These are phyloP conservation scores for Fusarium irregulare DNA, from an alignment of 2,329 filamentous ascomycete genomes.

Conservation along the genomic window DNA sequence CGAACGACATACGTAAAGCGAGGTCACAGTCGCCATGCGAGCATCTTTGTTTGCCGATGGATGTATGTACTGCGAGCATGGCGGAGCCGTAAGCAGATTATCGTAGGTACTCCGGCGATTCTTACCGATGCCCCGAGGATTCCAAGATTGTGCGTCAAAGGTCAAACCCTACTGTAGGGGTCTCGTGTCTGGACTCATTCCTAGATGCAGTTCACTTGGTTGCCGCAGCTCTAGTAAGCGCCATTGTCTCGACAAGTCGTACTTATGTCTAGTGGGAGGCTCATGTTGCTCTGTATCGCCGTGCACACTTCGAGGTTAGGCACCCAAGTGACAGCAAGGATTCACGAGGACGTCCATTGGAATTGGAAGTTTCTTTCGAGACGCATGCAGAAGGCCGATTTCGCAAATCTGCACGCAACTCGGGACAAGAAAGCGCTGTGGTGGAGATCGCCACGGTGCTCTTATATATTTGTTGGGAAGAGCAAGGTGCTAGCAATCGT, in stretches of 20 bases:
- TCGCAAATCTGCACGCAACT: slow-evolving; percentile 17
- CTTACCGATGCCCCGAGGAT: slow-evolving; percentile 12
- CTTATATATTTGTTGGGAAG: slow-evolving; percentile 14
- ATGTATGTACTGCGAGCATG: slow-evolving; percentile 2
- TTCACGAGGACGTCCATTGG: slow-evolving; percentile 3
- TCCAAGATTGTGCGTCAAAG: slow-evolving; percentile 9
- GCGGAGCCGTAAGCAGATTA: slow-evolving; percentile 2
- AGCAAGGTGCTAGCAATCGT: not conserved
- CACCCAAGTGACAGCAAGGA: slow-evolving; percentile 4
- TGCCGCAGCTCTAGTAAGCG: slow-evolving; percentile 23
- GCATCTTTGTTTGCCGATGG: slow-evolving; percentile 13
- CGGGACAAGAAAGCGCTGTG: slow-evolving; percentile 10
- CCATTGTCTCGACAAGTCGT: slow-evolving; percentile 24
- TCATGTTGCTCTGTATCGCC: not conserved
- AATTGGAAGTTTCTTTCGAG: not conserved
- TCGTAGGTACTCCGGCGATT: slow-evolving; percentile 10
- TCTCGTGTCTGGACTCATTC: slow-evolving; percentile 1
- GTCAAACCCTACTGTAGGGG: slow-evolving; percentile 19
- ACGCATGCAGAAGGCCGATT: slow-evolving; percentile 27
- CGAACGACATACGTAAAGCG: slow-evolving; percentile 10
- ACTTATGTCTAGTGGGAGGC: slow-evolving; percentile 1
- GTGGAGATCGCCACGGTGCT: slow-evolving; percentile 22
- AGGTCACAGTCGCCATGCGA: slow-evolving; percentile 12
- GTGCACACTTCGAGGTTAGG: not conserved
- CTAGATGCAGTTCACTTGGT: slow-evolving; percentile 11